Conservation (phyloP, 164 flowering plant species). For the Dillenia suffruticosa region DNA sequence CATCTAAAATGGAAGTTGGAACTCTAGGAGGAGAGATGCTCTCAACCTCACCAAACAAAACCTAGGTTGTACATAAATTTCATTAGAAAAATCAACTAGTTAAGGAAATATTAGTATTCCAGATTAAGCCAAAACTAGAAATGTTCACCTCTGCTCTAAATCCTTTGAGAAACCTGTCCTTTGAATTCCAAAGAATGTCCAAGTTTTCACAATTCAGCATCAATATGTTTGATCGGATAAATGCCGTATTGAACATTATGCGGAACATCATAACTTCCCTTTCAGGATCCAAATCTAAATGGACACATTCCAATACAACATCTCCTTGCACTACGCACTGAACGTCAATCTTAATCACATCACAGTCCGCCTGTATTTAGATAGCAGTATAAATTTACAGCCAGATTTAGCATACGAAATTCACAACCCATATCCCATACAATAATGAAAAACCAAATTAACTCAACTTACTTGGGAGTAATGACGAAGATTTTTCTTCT, state of each 20-base stretch:
- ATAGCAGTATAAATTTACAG: neutral
- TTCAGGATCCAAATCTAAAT: constrained; percentile 75
- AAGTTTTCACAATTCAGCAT: constrained; percentile 82
- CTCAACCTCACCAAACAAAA: constrained; percentile 90
- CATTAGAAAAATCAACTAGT: neutral
- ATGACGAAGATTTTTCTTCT: constrained; percentile 60
- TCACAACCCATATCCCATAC: neutral
- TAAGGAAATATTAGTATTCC: neutral
- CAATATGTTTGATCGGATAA: constrained; percentile 91
- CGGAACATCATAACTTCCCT: constrained; percentile 99
- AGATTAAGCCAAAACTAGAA: neutral
- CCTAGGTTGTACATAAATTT: constrained; percentile 33
- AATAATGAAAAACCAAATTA: neutral
- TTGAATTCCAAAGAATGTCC: constrained; percentile 96
- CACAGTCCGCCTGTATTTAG: constrained; percentile 75
- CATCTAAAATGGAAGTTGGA: constrained; percentile 72
- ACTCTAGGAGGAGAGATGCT: constrained; percentile 63
- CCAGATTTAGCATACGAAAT: neutral
- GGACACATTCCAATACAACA: constrained; percentile 93
- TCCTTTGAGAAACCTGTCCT: constrained; percentile 85
- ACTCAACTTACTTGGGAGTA: constrained; percentile 60
- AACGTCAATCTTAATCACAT: constrained; percentile 91
- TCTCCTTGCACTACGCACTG: constrained; percentile 97
- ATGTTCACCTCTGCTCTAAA: constrained; percentile 87
- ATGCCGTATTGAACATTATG: constrained; percentile 93